phyloP scores from a whole-genome alignment of 176 grass and related monocot genomes.

The Eleusine indica region DNA sequence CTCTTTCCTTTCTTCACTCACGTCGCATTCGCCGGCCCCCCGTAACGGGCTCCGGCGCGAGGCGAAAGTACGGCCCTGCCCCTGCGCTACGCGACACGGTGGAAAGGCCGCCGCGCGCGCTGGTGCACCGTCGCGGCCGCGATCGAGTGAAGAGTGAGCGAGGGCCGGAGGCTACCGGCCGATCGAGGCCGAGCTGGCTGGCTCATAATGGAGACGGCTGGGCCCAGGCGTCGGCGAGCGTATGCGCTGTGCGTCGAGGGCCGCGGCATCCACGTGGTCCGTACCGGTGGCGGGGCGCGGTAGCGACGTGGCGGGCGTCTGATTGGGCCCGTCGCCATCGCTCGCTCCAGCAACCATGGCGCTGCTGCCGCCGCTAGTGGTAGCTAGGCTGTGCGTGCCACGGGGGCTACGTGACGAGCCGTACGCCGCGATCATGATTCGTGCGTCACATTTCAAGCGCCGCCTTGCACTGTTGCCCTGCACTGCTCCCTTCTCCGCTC shows the following conservation, averaged over 20 bases:
- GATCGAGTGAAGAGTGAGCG: background rate
- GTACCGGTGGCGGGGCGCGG: conserved; percentile 41
- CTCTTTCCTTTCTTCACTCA: conserved; percentile 32
- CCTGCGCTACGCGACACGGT: conserved; percentile 31
- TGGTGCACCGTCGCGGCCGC: conserved; percentile 18
- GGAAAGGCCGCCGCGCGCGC: background rate
- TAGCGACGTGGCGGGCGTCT: conserved; percentile 40
- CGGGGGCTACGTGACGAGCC: conserved; percentile 37
- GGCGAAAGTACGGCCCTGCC: conserved; percentile 36
- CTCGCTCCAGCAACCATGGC: conserved; percentile 21
- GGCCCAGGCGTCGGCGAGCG: background rate
- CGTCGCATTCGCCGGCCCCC: conserved; percentile 36
- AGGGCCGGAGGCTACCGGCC: background rate
- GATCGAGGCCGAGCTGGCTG: conserved; percentile 6
- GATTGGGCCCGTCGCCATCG: conserved; percentile 47
- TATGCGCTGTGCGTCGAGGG: background rate
- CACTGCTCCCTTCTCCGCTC: background rate
- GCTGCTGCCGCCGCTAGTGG: conserved; percentile 27
- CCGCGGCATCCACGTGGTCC: conserved; percentile 36
- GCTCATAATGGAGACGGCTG: background rate
- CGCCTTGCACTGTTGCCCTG: conserved; percentile 9
- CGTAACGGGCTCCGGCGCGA: background rate
- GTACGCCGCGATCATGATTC: conserved; percentile 26
- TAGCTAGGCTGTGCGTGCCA: conserved; percentile 14
- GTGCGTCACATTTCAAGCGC: conserved; percentile 2